Percentiles rank a stretch among this genome's conserved stretches.
phyloP scores from a whole-genome alignment of 169 alveolate species.

The Cryptosporidium sp. region DNA sequence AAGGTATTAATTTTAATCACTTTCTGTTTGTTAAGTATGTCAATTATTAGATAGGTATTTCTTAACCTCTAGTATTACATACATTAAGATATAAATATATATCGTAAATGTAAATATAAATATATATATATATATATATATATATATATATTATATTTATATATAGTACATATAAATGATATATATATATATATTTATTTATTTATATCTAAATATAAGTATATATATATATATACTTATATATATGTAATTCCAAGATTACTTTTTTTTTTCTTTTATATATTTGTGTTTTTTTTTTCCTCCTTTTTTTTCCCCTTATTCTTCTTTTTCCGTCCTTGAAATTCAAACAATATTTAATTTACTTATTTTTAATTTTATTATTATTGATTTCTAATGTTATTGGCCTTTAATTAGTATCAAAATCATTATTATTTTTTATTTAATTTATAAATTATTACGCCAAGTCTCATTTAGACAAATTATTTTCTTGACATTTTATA shows the following conservation, averaged over 20 bases:
- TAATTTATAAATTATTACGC: constrained; percentile 6
- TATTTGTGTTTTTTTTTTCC: too few relatives aligned
- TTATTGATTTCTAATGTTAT: too few relatives aligned
- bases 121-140: constrained; percentile 2
- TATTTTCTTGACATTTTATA: background rate
- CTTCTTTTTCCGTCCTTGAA: too few relatives aligned
- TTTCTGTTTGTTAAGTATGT: too few relatives aligned
- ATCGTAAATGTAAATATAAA: background rate
- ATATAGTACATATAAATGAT: background rate
- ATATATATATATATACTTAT: background rate
- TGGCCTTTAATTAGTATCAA: too few relatives aligned
- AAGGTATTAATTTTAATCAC: background rate
- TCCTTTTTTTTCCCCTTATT: too few relatives aligned
- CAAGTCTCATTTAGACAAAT: constrained; percentile 55
- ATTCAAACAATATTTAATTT: background rate
- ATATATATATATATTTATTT: too few relatives aligned
- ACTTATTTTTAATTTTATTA: too few relatives aligned
- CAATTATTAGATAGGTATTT: too few relatives aligned
- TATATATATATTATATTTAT: background rate
- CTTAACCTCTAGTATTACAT: background rate
- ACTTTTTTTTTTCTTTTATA: background rate
- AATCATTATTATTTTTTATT: too few relatives aligned
- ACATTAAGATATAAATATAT: constrained; percentile 1
- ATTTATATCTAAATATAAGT: too few relatives aligned
- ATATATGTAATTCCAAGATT: background rate